Percentiles rank a stretch among this genome's conserved stretches.
Evolutionary conservation across 768 basidiomycete genomes (phyloP).

Genomic region (Xerocomellus intermedius): DNA sequence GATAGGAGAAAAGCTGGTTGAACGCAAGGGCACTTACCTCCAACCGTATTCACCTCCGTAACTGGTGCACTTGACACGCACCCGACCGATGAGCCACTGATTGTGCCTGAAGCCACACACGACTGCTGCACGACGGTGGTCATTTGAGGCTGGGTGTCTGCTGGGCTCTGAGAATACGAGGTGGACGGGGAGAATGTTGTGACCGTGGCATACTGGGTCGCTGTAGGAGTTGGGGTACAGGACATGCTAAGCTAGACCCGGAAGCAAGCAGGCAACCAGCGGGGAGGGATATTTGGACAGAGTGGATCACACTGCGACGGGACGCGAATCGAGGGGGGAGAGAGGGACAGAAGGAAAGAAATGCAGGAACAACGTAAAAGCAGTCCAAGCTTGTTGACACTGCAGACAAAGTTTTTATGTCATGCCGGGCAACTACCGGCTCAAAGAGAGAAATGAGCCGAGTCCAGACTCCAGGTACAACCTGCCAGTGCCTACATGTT

Average conservation of each 20-base stretch:
- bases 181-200: conserved; percentile 37
- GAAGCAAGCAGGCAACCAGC: background rate
- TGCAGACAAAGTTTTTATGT: background rate
- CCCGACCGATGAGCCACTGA: conserved; percentile 23
- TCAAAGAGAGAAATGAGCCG: background rate
- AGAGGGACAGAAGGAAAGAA: background rate
- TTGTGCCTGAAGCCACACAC: conserved; percentile 33
- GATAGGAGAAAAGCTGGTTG: background rate
- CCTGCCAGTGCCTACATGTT: background rate
- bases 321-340: too few species aligned
- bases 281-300: background rate
- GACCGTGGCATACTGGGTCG: conserved; percentile 40
- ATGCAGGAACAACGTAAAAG: background rate
- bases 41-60: conserved; percentile 33
- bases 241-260: conserved; percentile 24
- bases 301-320: background rate
- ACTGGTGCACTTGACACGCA: conserved; percentile 30
- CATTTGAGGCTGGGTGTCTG: conserved; percentile 30
- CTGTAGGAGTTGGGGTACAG: conserved; percentile 44
- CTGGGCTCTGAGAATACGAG: conserved; percentile 36
- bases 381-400: background rate
- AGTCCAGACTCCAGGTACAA: background rate
- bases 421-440: background rate
- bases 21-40: conserved; percentile 30
- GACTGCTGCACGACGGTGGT: conserved; percentile 34